These are phyloP conservation scores for Ascochyta clinopodiicola DNA, from an alignment of 2,329 filamentous ascomycete species.

Conservation along the genomic window DNA sequence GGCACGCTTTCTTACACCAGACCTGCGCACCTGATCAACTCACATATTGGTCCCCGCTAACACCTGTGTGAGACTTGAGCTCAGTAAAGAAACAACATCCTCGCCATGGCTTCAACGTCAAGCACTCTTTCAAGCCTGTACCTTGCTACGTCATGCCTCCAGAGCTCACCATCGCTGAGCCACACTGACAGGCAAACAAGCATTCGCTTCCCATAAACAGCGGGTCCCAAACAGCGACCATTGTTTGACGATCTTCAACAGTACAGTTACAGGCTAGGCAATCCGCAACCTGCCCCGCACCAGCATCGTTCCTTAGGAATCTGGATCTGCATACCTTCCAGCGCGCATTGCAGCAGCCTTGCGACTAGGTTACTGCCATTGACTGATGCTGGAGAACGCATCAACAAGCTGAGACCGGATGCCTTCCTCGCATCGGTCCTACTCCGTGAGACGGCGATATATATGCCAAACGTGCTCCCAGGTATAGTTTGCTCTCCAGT, in stretches of 20 bases:
- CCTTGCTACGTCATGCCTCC: constrained; percentile 1
- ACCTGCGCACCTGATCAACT: background rate
- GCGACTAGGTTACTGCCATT: constrained; percentile 16
- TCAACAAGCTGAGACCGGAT: constrained; percentile 18
- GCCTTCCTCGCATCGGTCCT: constrained; percentile 12
- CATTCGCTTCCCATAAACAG: constrained; percentile 6
- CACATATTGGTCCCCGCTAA: background rate
- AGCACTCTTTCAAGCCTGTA: background rate
- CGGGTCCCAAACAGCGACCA: constrained; percentile 18
- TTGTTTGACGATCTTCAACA: constrained; percentile 32
- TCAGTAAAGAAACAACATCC: background rate
- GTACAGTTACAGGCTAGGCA: constrained; percentile 30
- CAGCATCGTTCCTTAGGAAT: constrained; percentile 26
- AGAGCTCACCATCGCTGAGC: background rate
- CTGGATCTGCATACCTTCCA: constrained; percentile 20
- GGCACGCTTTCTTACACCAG: too few relatives aligned
- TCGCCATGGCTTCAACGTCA: background rate
- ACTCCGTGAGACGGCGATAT: constrained; percentile 14
- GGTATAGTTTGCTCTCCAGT: constrained; percentile 8
- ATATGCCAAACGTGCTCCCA: constrained; percentile 5
- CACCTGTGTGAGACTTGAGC: too few relatives aligned
- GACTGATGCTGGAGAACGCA: constrained; percentile 12
- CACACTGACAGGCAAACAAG: constrained; percentile 17
- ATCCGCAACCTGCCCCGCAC: constrained; percentile 27
- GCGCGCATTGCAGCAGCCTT: constrained; percentile 23